A percentile compares a stretch with the other conserved stretches of the same genome.
Evolutionary conservation across 345 rosid genomes (phyloP).

Genomic region (Camelina laxa): DNA sequence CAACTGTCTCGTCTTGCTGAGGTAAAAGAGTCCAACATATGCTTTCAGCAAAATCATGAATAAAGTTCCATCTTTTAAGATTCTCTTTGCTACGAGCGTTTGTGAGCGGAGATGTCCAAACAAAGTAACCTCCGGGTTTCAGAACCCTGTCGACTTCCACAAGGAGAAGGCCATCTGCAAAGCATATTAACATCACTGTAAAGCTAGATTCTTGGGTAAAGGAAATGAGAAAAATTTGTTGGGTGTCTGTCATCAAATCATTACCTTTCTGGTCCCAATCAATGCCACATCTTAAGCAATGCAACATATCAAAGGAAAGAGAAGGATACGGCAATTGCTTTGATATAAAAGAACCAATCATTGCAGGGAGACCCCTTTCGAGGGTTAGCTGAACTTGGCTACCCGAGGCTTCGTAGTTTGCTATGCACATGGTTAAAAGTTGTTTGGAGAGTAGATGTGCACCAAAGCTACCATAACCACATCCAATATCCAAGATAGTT

Average conservation of each 20-base stretch:
- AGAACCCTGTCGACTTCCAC: slow-evolving; percentile 90
- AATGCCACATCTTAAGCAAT: slow-evolving; percentile 88
- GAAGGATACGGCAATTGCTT: slow-evolving; percentile 94
- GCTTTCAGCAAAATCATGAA: slow-evolving; percentile 71
- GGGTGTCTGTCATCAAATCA: neutral
- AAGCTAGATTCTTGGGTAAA: neutral
- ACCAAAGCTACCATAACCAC: slow-evolving; percentile 99
- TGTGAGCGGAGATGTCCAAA: slow-evolving; percentile 95
- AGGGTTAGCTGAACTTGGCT: slow-evolving; percentile 98
- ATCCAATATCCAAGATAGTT: slow-evolving; percentile 94
- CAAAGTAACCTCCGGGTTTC: slow-evolving; percentile 98
- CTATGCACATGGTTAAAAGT: slow-evolving; percentile 93
- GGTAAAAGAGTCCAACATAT: slow-evolving; percentile 89
- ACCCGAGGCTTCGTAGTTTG: slow-evolving; percentile 91
- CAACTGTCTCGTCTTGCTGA: slow-evolving; percentile 95
- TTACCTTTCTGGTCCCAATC: slow-evolving; percentile 99
- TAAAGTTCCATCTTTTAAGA: slow-evolving; percentile 71
- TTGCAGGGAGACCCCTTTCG: slow-evolving; percentile 98
- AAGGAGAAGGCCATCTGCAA: slow-evolving; percentile 79
- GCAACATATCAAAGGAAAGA: slow-evolving; percentile 98
- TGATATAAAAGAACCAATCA: slow-evolving; percentile 81
- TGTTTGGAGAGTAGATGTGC: slow-evolving; percentile 87
- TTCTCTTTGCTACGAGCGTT: slow-evolving; percentile 75
- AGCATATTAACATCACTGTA: neutral
- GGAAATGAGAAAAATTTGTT: slow-evolving; percentile 1